These are phyloP conservation scores for Hylodesmum podocarpum DNA, from an alignment of 306 rosid genomes.

Conservation along the genomic window DNA sequence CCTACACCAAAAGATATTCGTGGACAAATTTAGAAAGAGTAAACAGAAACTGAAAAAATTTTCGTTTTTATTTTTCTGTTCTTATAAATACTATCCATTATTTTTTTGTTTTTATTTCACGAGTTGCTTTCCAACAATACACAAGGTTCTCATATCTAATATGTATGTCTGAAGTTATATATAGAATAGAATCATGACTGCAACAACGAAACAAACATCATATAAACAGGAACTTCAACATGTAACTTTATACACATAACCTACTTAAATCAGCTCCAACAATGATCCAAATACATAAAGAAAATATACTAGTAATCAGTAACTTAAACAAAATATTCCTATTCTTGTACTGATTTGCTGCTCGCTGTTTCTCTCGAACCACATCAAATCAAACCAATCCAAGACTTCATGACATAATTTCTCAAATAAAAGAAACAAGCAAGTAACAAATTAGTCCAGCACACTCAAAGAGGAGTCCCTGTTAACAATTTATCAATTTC, in stretches of 20 bases:
- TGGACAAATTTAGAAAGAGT: neutral
- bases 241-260: neutral
- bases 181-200: neutral
- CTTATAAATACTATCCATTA: neutral
- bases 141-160: neutral
- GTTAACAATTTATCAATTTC: neutral
- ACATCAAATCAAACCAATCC: neutral
- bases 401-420: neutral
- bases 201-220: neutral
- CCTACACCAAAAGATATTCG: conserved; percentile 6
- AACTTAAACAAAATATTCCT: neutral
- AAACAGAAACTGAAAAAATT: neutral
- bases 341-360: too few relatives aligned
- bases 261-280: neutral
- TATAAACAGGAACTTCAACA: neutral
- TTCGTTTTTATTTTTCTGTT: neutral
- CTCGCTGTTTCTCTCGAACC: too few relatives aligned
- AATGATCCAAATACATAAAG: neutral
- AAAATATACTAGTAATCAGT: neutral
- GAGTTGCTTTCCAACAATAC: neutral
- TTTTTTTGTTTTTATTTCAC: neutral
- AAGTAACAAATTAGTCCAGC: neutral
- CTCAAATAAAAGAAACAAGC: neutral
- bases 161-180: neutral
- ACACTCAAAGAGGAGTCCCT: neutral